Base-by-base conservation (phyloP, 306 rosid genomes). In the Arachis stenosperma region DNA sequence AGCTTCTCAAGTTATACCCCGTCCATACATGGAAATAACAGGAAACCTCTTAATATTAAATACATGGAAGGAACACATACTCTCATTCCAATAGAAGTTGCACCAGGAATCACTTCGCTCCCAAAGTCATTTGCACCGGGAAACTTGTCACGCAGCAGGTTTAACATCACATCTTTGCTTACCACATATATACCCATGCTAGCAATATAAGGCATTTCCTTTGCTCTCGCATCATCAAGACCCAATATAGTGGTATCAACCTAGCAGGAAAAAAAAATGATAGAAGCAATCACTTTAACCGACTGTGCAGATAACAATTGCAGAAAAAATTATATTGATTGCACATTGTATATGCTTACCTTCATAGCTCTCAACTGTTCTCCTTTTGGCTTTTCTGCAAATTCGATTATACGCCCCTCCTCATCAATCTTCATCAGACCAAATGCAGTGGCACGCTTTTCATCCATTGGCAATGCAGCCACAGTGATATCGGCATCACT, bases 131-230 rank as follows among this genome's bases (percentile, higher is more conserved):
- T 95, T 68, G 99, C 99, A 44, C 90, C 92, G 2, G 99, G 96
- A 81, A 95, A 91, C 77, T 86, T 83, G 2, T 88, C 87, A 15
- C 96, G 81, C 44, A 95, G 97, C 66, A 95, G 86, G 75, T 84
- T 87, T 14, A 95, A 54, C 99, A 95, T 95, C 63, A 69, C 98
- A 81, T 91, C 17, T 85, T 91, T 95, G 85, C 98, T 95, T 74
- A 95, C 90, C 67, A 95, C 99, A 84, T 95, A 95, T 33, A 95
- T 95, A 81, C 99, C 99, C 98, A 95, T 95, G 83, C 98, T 95
- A 53, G 99, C 99, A 65, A 95, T 95, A 74, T 58, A 95, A 70
- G 99, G 99, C 98, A 89, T 78, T 81, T 91, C 96, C 79, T 91
- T 90, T 6, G 99, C 99, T 74, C 97, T 87, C 79, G 84, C 88